These are phyloP conservation scores for Candida pseudoviswanathii DNA, from an alignment of 1,139 yeast genomes.

Conservation along the genomic window DNA sequence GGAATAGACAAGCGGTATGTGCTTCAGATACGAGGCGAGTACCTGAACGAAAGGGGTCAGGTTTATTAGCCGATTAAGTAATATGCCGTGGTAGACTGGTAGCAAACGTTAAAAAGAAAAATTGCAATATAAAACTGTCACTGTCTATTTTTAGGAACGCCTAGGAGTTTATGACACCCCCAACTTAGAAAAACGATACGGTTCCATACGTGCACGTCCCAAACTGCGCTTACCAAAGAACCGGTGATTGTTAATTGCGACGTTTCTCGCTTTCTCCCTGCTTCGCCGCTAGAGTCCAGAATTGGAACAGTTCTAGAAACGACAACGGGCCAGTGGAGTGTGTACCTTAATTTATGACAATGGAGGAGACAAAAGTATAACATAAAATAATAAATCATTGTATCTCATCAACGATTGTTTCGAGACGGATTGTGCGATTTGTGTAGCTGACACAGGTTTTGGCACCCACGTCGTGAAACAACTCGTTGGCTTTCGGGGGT, in stretches of 20 bases:
- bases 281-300: not conserved
- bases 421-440: not conserved
- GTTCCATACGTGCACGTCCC: not conserved
- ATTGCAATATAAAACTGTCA: not conserved
- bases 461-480: no score
- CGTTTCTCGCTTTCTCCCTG: no score
- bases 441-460: not conserved
- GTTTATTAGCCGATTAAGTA: not conserved
- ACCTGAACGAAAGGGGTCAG: conserved; percentile 1
- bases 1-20: not conserved
- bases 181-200: not conserved
- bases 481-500: no score
- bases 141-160: not conserved
- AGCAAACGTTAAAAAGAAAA: not conserved
- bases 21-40: conserved; percentile 1
- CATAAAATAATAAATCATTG: not conserved
- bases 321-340: not conserved
- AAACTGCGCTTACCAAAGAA: no score
- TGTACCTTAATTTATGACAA: not conserved
- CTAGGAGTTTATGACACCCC: no score
- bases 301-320: not conserved
- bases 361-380: not conserved
- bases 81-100: not conserved
- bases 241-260: no score
- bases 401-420: not conserved